phyloP scores from a whole-genome alignment of 2,329 filamentous ascomycete genomes.

The Cylindrodendrum hubeiense region DNA sequence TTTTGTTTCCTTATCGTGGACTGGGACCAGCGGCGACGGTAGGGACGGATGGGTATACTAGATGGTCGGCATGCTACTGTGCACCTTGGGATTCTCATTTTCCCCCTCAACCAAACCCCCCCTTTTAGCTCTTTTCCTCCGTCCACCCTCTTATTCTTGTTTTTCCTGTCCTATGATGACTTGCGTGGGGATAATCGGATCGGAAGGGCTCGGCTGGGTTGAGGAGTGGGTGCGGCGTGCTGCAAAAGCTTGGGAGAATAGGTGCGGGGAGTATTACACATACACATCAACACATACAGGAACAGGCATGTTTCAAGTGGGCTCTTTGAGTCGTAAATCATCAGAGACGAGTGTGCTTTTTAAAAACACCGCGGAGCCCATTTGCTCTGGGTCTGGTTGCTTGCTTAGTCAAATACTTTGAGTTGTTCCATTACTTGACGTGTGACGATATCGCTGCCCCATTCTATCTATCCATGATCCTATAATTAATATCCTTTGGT shows the following conservation, averaged over 20 bases:
- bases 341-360: background rate
- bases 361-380: background rate
- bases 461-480: constrained; percentile 18
- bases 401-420: constrained; percentile 2
- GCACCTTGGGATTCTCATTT: constrained; percentile 1
- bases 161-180: constrained; percentile 20
- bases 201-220: constrained; percentile 12
- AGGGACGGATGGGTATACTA: constrained; percentile 12
- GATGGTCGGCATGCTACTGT: constrained; percentile 18
- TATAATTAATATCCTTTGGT: constrained; percentile 3
- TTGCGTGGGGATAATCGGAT: constrained; percentile 13
- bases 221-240: constrained; percentile 12
- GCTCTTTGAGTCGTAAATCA: background rate
- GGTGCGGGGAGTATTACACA: constrained; percentile 22
- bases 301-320: constrained; percentile 17
- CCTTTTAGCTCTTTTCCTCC: background rate
- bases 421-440: background rate
- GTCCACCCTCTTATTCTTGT: constrained; percentile 4
- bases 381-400: background rate
- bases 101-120: background rate
- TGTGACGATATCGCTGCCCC: constrained; percentile 3
- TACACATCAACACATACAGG: constrained; percentile 26
- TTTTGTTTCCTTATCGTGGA: constrained; percentile 6
- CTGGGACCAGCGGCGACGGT: constrained; percentile 2
- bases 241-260: constrained; percentile 31